phyloP scores from a whole-genome alignment of 2,329 filamentous ascomycete species.

The Fusarium nematophilum region DNA sequence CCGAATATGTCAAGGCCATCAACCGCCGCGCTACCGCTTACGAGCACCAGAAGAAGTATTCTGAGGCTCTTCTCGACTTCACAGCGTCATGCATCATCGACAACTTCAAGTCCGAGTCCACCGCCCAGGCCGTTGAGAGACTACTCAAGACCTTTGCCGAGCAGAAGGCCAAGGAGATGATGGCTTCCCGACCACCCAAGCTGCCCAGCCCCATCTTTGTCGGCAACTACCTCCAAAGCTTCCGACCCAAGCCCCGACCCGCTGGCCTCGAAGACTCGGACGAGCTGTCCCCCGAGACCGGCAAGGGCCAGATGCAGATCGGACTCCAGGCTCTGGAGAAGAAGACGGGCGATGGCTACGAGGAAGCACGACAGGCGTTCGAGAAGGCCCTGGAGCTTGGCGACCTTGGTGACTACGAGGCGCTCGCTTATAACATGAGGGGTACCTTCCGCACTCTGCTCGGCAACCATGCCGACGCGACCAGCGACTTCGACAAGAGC shows the following conservation, averaged over 20 bases:
- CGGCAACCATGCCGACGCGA: conserved; percentile 85
- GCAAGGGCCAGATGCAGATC: conserved; percentile 86
- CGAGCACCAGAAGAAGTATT: conserved; percentile 90
- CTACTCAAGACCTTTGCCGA: conserved; percentile 97
- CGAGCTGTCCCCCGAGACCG: conserved; percentile 81
- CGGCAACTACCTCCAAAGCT: conserved; percentile 98
- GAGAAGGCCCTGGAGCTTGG: conserved; percentile 87
- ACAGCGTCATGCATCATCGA: conserved; percentile 99
- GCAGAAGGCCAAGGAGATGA: conserved; percentile 89
- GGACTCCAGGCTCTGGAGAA: conserved; percentile 84
- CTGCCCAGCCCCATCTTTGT: conserved; percentile 97
- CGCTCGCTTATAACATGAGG: conserved; percentile 94
- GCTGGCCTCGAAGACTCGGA: conserved; percentile 82
- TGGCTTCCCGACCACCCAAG: conserved; percentile 85
- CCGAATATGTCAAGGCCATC: conserved; percentile 96
- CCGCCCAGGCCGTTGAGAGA: conserved; percentile 89
- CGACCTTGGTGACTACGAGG: conserved; percentile 84
- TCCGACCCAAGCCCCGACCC: conserved; percentile 84
- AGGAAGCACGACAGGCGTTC: conserved; percentile 87
- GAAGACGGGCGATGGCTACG: conserved; percentile 91
- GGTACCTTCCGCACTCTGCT: conserved; percentile 95
- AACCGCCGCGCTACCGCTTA: conserved; percentile 97
- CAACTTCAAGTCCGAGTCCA: conserved; percentile 91
- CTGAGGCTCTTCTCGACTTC: conserved; percentile 95
- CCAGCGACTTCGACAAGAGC: conserved; percentile 90